phyloP scores from a whole-genome alignment of 2,329 filamentous ascomycete genomes.

The Fusarium sp. region DNA sequence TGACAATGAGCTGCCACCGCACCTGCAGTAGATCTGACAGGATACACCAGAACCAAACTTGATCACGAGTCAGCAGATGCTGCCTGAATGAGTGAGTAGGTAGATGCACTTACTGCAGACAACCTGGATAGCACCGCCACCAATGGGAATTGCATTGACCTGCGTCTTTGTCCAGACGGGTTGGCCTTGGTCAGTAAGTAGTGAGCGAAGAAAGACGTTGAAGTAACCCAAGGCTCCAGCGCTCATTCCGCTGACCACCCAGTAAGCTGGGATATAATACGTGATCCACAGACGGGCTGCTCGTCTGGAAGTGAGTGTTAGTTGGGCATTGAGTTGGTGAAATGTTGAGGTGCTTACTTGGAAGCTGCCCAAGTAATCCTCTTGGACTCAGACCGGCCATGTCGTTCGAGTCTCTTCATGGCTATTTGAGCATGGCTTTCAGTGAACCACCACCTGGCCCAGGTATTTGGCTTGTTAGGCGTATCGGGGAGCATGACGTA shows the following conservation, averaged over 20 bases:
- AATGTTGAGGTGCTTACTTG: neutral
- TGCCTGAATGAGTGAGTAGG: too few species aligned
- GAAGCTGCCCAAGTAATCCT: neutral
- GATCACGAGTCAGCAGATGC: neutral
- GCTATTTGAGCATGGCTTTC: neutral
- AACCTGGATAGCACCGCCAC: neutral
- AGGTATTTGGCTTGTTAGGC: neutral
- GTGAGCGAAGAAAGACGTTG: neutral
- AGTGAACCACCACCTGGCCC: neutral
- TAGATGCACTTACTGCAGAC: neutral
- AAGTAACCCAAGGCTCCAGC: neutral
- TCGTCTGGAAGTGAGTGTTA: neutral
- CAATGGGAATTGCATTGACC: neutral
- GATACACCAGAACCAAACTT: neutral
- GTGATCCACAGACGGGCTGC: neutral
- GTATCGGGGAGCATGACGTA: neutral
- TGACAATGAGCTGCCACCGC: neutral
- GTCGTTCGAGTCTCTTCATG: neutral
- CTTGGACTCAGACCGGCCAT: neutral
- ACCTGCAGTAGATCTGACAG: neutral
- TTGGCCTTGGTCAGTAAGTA: neutral
- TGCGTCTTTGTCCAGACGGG: neutral
- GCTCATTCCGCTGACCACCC: neutral
- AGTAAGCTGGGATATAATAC: neutral
- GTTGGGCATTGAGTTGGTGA: neutral